Base-by-base conservation (phyloP, 176 grass and related monocot genomes). In the Oryza officinalis region DNA sequence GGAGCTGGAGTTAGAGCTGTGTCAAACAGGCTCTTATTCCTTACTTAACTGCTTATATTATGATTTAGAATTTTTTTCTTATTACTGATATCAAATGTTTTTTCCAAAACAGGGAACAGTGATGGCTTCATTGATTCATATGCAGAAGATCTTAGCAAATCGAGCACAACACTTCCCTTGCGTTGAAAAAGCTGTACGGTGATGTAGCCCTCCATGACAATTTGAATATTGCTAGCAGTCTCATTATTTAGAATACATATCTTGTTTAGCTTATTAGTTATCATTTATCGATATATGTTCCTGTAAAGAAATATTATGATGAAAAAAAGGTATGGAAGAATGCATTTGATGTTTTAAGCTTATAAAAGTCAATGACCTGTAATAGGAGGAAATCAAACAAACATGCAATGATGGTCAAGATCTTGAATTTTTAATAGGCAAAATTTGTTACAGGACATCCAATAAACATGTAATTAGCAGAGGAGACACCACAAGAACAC, bases 101-200 rank as follows among this genome's bases (percentile, higher is more conserved):
- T 35, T 50, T 83, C 63, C 10, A 66, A 82, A 82, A 82, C 59
- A 99, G 96, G 93, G 96, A 89, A 99, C 96, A 54, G 96, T 93
- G 74, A 89, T 96, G 83, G 93, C 93, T 71, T 99, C 96, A 65
- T 82, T 99, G 83, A 17, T 96, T 74, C 96, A 99, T 86, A 99
- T 99, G 96, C 93, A 96, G 83, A 99, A 99, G 77, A 89, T 99
- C 66, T 90, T 99, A 69, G 82, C 88, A 69, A 96, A 82, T 82
- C 87, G 91, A 63, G 88, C 90, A 57, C 93, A 96, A 2, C 86
- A 99, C 77, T 99, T 96, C 65, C 78, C 93, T 28, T 85, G 83
- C 69, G 76, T 92, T 68, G 96, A 96, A 81, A 99, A 94, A 89
- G 96, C 93, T 80, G 96, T 99, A 99, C 69, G 90, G 84, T 72